A percentile compares a stretch with the other conserved stretches of the same genome.
These are phyloP conservation scores for Leccinum subfulvum DNA, from an alignment of 1,284 basidiomycete species.

Conservation along the genomic window DNA sequence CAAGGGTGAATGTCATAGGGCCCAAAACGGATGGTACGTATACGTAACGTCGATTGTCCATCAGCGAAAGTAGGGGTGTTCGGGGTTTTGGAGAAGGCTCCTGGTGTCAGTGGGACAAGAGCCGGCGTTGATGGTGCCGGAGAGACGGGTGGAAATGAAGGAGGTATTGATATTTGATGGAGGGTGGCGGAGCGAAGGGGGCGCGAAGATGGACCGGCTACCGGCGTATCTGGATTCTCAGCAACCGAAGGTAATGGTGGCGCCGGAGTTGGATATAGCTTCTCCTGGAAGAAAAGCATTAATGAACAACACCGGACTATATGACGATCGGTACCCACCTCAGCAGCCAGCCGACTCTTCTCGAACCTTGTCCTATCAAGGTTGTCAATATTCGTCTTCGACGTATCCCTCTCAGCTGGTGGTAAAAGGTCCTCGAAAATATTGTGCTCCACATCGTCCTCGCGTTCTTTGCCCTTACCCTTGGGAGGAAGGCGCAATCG, in stretches of 20 bases:
- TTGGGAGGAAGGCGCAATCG: slow-evolving; percentile 55
- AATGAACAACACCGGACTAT: slow-evolving; percentile 1
- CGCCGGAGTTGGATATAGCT: slow-evolving; percentile 46
- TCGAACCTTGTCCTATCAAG: slow-evolving; percentile 80
- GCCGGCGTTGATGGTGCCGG: slow-evolving; percentile 43
- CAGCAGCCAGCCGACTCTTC: slow-evolving; percentile 65
- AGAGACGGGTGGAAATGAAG: slow-evolving; percentile 29
- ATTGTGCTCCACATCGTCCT: slow-evolving; percentile 55
- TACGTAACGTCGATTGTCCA: slow-evolving; percentile 54
- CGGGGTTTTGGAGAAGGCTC: slow-evolving; percentile 30
- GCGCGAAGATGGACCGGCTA: slow-evolving; percentile 58
- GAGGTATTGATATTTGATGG: slow-evolving; percentile 38
- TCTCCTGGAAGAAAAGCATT: slow-evolving; percentile 42
- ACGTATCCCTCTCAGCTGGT: slow-evolving; percentile 72
- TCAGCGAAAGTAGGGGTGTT: slow-evolving; percentile 26
- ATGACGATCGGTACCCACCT: slow-evolving; percentile 45
- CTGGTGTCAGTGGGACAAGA: slow-evolving; percentile 36
- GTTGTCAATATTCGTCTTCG: slow-evolving; percentile 65
- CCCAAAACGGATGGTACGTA: slow-evolving; percentile 91
- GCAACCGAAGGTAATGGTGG: slow-evolving; percentile 32
- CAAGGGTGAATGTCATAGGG: slow-evolving; percentile 95
- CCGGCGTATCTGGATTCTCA: slow-evolving; percentile 43
- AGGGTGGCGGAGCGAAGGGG: slow-evolving; percentile 59
- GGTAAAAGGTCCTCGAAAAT: slow-evolving; percentile 82
- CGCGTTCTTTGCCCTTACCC: slow-evolving; percentile 62